Evolutionary conservation across 129 eudicot genomes (phyloP), one percentile per base, ranked within the genome.

Genomic region (Flaveria bidentis): DNA sequence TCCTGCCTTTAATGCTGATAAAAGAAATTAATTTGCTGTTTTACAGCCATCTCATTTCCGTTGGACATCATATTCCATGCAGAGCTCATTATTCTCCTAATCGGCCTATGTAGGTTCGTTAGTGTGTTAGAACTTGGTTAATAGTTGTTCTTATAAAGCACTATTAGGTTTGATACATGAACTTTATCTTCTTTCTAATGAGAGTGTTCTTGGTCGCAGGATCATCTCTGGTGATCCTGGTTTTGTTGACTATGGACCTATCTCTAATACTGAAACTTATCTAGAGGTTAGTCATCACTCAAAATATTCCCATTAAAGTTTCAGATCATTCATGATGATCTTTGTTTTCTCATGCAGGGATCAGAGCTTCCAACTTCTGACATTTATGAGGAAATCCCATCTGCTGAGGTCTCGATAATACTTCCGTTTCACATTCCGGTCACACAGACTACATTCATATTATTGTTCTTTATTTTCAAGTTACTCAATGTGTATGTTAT

Each of bases 171-270:
- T 23, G 33, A 73, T 20, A 28, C 22, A 57, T 64, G 53, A 22
- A 39, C 18, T 82, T 30, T 33, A 47, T 67, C 25, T 82, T 73
- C 30, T 56, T 72, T 22, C 70, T 58, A 50, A 67, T 51, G 60
- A 67, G 78, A 6, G 46, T 68, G 16, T 80, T 67, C 44, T 75
- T 81, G 79, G 69, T 78, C 45, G 74, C 84, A 89, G 92, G 30
- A 85, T 89, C 81, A 58, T 85, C 56, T 76, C 81, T 58, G 77
- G 84, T 47, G 92, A 89, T 81, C 96, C 96, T 30, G 96, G 90
- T 61, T 76, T 80, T 72, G 87, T 90, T 63, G 57, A 72, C 42
- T 50, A 15, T 73, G 86, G 66, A 76, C 80, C 80, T 80, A 50
- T 82, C 61, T 23, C 64, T 65, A 82, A 81, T 51, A 73, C 47